A percentile compares a stretch with the other conserved stretches of the same genome.
Evolutionary conservation across 148 eudicot species (phyloP).

Genomic region (Nepenthes mirabilis): DNA sequence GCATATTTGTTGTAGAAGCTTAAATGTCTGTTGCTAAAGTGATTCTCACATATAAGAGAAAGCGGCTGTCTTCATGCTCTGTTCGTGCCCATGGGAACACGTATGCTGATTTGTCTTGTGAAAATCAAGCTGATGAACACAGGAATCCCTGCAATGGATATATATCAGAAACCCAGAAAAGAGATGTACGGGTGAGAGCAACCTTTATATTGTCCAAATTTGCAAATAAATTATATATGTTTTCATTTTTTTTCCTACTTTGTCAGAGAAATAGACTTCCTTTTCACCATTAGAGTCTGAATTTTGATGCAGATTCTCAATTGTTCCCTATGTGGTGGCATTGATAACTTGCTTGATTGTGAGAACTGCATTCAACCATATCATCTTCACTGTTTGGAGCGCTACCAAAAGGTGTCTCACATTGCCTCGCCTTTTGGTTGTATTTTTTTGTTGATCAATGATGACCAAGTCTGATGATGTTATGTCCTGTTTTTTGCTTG

Average conservation of each 20-base stretch:
- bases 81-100: conserved; percentile 15
- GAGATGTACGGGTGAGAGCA: conserved; percentile 29
- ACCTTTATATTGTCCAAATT: neutral
- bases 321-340: conserved; percentile 8
- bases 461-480: neutral
- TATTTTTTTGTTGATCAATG: neutral
- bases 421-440: neutral
- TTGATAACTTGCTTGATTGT: conserved; percentile 6
- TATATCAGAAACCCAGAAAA: conserved; percentile 9
- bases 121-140: conserved; percentile 13
- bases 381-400: conserved; percentile 7
- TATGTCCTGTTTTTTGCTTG: neutral
- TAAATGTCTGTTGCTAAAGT: conserved; percentile 33
- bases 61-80: conserved; percentile 31
- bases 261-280: neutral
- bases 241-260: too few relatives aligned
- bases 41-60: conserved; percentile 53
- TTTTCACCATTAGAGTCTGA: neutral
- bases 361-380: conserved; percentile 12
- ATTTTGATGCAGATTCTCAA: conserved; percentile 18
- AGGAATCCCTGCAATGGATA: conserved; percentile 9
- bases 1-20: neutral
- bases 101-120: conserved; percentile 17
- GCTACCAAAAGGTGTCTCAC: conserved; percentile 15
- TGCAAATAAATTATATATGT: too few relatives aligned